A percentile compares a stretch with the other conserved stretches of the same genome.
These are phyloP conservation scores for Clarireedia monteithiana DNA, from an alignment of 2,329 filamentous ascomycete genomes.

Conservation along the genomic window DNA sequence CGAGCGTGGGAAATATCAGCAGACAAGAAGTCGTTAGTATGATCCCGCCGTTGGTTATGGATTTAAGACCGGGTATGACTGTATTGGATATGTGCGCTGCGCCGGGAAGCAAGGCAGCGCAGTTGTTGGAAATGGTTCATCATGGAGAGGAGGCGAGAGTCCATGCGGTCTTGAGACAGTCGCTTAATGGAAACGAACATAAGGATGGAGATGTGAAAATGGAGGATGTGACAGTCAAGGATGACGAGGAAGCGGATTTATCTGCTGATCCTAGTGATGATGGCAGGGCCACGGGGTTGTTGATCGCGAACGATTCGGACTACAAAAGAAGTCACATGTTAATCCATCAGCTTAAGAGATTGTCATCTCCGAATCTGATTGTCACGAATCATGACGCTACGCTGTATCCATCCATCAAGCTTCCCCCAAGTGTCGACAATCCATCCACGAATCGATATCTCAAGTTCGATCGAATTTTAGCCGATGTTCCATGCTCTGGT, in stretches of 20 bases:
- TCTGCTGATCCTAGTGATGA: slow-evolving; percentile 60
- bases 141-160: slow-evolving; percentile 84
- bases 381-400: slow-evolving; percentile 98
- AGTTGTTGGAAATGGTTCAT: slow-evolving; percentile 91
- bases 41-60: slow-evolving; percentile 93
- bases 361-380: slow-evolving; percentile 92
- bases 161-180: slow-evolving; percentile 53
- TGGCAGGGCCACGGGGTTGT: slow-evolving; percentile 80
- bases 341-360: slow-evolving; percentile 93
- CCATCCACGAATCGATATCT: slow-evolving; percentile 61
- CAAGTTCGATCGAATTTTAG: slow-evolving; percentile 93
- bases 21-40: slow-evolving; percentile 97
- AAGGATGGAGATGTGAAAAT: slow-evolving; percentile 38
- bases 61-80: slow-evolving; percentile 83
- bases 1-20: slow-evolving; percentile 93
- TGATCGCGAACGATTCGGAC: slow-evolving; percentile 94
- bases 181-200: slow-evolving; percentile 50
- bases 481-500: slow-evolving; percentile 93
- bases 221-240: slow-evolving; percentile 29
- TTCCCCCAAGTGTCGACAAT: slow-evolving; percentile 55
- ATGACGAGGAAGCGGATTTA: slow-evolving; percentile 37
- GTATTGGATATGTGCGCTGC: slow-evolving; percentile 95
- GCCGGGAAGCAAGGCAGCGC: slow-evolving; percentile 92
- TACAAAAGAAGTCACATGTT: slow-evolving; percentile 97
- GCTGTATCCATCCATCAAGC: slow-evolving; percentile 83